Percentiles rank a stretch among this genome's conserved stretches.
Evolutionary conservation across 768 basidiomycete genomes (phyloP).

Genomic region (Amanita phalloides): DNA sequence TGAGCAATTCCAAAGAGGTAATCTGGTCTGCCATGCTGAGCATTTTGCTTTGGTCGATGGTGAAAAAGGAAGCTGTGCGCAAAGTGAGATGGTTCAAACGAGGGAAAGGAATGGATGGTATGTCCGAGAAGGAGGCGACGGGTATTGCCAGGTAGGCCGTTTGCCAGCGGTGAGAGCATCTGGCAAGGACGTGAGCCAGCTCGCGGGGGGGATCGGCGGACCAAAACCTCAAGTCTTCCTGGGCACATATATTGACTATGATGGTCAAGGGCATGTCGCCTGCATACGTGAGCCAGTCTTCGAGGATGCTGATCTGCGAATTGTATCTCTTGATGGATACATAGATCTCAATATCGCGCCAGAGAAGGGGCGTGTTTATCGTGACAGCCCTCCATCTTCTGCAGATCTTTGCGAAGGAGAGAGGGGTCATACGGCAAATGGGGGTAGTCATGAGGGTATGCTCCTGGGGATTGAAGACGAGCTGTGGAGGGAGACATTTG

Average conservation of each 20-base stretch:
- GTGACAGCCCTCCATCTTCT: constrained; percentile 2
- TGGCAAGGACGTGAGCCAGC: constrained; percentile 1
- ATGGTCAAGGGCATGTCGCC: constrained; percentile 3
- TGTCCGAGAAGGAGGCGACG: background rate
- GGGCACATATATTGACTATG: constrained; percentile 1
- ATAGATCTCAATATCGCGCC: constrained; percentile 4
- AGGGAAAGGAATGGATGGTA: constrained; percentile 1
- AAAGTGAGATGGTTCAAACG: constrained; percentile 2
- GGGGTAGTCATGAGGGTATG: constrained; percentile 1
- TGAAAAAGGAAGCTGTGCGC: background rate
- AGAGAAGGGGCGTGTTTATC: background rate
- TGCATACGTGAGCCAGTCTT: constrained; percentile 3
- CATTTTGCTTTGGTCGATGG: background rate
- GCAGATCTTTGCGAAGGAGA: background rate
- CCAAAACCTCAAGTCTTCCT: constrained; percentile 5
- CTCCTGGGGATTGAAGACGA: background rate
- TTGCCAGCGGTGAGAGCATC: background rate
- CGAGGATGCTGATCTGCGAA: background rate
- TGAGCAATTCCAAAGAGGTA: background rate
- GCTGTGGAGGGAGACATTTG: background rate
- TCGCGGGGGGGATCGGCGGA: background rate
- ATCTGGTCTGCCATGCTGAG: constrained; percentile 4
- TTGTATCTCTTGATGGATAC: constrained; percentile 3
- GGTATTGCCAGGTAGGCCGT: constrained; percentile 7
- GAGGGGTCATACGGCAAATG: constrained; percentile 1